phyloP scores from a whole-genome alignment of 768 basidiomycete genomes.

The Tricholoma matsutake region DNA sequence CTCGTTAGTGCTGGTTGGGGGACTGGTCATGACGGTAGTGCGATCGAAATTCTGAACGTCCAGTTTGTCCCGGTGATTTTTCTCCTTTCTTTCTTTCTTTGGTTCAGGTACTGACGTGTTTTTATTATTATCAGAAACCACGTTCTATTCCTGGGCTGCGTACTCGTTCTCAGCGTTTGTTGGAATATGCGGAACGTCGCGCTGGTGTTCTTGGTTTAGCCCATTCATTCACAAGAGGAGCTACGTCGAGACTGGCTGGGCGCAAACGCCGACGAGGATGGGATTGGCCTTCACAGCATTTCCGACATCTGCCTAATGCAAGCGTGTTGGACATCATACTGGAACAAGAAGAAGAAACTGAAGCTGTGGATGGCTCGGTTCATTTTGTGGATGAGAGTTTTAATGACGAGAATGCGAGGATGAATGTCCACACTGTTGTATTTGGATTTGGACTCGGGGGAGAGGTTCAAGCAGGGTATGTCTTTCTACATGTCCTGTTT shows the following conservation, averaged over 20 bases:
- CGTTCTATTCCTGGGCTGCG: conserved; percentile 51
- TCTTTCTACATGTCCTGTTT: conserved; percentile 11
- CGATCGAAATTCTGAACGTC: conserved; percentile 36
- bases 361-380: conserved; percentile 24
- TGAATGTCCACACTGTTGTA: conserved; percentile 45
- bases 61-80: conserved; percentile 59
- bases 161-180: conserved; percentile 63
- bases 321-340: conserved; percentile 37
- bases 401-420: conserved; percentile 40
- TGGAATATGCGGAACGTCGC: conserved; percentile 64
- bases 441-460: conserved; percentile 41
- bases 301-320: conserved; percentile 36
- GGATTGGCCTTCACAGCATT: conserved; percentile 28
- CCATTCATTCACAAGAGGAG: conserved; percentile 12
- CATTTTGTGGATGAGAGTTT: conserved; percentile 17
- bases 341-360: conserved; percentile 34
- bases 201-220: conserved; percentile 41
- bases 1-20: conserved; percentile 40
- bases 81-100: conserved; percentile 6
- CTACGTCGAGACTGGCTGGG: conserved; percentile 33
- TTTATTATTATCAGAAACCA: conserved; percentile 39
- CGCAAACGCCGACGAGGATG: conserved; percentile 42
- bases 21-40: conserved; percentile 71
- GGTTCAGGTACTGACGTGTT: background rate
- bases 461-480: conserved; percentile 44